Base-by-base conservation (phyloP, 768 basidiomycete genomes). In the Gymnopilus dilepis region DNA sequence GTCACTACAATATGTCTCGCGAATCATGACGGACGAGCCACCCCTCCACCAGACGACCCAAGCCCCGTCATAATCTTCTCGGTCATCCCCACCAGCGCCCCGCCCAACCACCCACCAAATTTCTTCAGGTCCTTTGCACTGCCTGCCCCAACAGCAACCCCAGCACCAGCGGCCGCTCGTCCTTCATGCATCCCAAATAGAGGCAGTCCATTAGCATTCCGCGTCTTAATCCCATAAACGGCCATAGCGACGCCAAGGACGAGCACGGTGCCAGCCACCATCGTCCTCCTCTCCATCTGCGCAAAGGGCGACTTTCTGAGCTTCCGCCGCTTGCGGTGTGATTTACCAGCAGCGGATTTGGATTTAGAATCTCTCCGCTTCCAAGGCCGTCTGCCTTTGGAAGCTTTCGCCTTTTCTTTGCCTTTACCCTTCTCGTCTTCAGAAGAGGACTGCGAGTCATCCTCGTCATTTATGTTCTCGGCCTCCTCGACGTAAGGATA, bases 231-330 rank as follows among this genome's bases (percentile, higher is more conserved):
- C 30, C 81, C 78, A 71, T 85, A 86, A 22, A 86, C 76, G 2
- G 88, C 89, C 70, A 93, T 77, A 8, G 89, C 90, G 21, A 91
- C 83, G 12, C 89, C 89, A 5, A 92, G 76, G 12, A 89, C 84
- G 26, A 92, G 70, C 30, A 91, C 82, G 21, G 89, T 88, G 22
- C 90, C 86, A 17, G 86, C 84, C 30, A 90, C 75, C 70, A 90
- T 76, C 34, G 79, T 78, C 62, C 75, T 70, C 61, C 74, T 77
- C 63, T 80, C 77, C 57, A 76, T 51, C 51, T 72, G 58, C 58
- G 68, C 60, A 67, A 69, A 65, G 50, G 68, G 66, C 9, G 66
- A 66, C 60, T 70, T 72, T 56, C 61, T 61, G 37, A 63, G 65
- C 26, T 65, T 72, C 22, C 67, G 69, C 11, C 65, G 62, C 59